Percentiles rank a stretch among this genome's conserved stretches.
Conservation (phyloP, 177 flowering plant genomes). For the Vitis hybrid region DNA sequence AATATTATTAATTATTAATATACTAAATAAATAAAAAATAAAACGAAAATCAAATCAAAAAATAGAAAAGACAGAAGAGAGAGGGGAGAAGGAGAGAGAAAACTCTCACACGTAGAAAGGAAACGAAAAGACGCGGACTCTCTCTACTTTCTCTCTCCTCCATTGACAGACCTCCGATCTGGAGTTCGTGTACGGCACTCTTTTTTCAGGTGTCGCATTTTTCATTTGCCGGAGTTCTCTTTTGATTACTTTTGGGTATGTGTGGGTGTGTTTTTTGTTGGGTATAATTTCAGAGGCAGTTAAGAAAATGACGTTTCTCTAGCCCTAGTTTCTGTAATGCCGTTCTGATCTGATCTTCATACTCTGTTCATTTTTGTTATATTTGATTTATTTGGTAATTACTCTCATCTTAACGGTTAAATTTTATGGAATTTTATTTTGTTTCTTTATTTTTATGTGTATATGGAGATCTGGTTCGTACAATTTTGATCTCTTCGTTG, state of each 20-base stretch:
- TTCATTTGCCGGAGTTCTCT: background rate
- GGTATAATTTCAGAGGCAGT: slow-evolving; percentile 1
- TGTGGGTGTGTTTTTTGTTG: background rate
- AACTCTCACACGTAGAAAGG: slow-evolving; percentile 11
- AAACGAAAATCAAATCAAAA: background rate
- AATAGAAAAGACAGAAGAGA: background rate
- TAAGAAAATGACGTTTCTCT: slow-evolving; percentile 23
- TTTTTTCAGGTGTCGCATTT: too few species aligned
- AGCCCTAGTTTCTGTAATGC: slow-evolving; percentile 26
- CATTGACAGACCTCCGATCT: too few species aligned
- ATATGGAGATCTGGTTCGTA: slow-evolving; percentile 8
- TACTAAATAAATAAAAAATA: background rate
- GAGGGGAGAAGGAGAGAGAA: background rate
- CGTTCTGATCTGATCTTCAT: slow-evolving; percentile 38
- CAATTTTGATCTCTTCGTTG: slow-evolving; percentile 3
- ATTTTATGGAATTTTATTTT: background rate
- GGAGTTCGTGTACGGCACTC: too few species aligned
- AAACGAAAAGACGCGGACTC: slow-evolving; percentile 19
- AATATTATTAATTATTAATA: too few species aligned
- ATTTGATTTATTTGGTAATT: background rate
- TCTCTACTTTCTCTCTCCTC: background rate
- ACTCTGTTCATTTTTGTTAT: slow-evolving; percentile 4
- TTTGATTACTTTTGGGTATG: background rate
- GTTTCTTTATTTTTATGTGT: background rate
- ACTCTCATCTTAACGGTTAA: background rate